Percentiles rank a stretch among this genome's conserved stretches.
Evolutionary conservation across 1,139 yeast species (phyloP).

Genomic region (Pichia sp.): DNA sequence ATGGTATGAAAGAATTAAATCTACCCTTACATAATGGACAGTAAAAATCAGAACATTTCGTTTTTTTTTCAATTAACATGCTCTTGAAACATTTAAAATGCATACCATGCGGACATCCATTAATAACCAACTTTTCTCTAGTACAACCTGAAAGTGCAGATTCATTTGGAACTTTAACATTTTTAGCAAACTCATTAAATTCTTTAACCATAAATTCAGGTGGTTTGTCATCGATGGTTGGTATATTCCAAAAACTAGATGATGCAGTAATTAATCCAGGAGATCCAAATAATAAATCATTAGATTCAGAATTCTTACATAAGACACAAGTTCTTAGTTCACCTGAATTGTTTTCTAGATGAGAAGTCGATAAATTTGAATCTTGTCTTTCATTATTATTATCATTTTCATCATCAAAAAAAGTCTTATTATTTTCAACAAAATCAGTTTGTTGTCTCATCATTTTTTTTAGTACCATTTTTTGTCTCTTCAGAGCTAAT

Average conservation of each 20-base stretch:
- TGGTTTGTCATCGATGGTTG: constrained; percentile 27
- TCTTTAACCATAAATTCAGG: constrained; percentile 23
- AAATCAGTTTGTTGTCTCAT: constrained; percentile 72
- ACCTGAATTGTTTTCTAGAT: not conserved
- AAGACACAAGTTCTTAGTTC: constrained; percentile 48
- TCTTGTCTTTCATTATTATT: constrained; percentile 5
- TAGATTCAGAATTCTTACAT: constrained; percentile 55
- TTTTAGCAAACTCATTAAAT: constrained; percentile 4
- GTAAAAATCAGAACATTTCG: constrained; percentile 31
- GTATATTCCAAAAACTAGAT: constrained; percentile 45
- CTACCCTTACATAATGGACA: constrained; percentile 64
- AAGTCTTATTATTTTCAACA: constrained; percentile 40
- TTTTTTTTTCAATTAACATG: constrained; percentile 27
- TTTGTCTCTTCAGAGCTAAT: constrained; percentile 66
- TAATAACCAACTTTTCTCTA: constrained; percentile 34
- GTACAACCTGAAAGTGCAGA: constrained; percentile 12
- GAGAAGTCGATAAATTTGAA: not conserved
- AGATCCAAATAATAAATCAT: constrained; percentile 47
- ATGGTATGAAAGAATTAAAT: constrained; percentile 42
- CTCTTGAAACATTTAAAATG: constrained; percentile 48
- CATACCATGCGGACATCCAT: constrained; percentile 67
- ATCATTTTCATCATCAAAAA: constrained; percentile 13
- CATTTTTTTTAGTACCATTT: constrained; percentile 69
- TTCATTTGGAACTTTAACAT: not conserved
- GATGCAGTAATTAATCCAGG: constrained; percentile 38